Percentiles rank a stretch among this genome's conserved stretches.
These are phyloP conservation scores for Trametes meyenii DNA, from an alignment of 768 basidiomycete species.

Conservation along the genomic window DNA sequence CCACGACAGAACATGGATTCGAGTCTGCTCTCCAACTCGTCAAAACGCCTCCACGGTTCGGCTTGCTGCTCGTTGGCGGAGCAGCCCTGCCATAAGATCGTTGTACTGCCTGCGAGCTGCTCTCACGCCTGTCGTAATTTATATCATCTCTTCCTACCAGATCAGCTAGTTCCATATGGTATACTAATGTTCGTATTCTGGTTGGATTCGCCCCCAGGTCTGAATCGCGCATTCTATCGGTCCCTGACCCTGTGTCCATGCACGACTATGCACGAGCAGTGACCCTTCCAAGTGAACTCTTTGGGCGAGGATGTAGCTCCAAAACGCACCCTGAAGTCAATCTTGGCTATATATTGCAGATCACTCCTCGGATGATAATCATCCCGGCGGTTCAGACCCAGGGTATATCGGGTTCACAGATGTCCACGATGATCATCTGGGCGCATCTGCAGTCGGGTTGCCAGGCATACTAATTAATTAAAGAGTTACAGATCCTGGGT, in stretches of 20 bases:
- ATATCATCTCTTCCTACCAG: neutral
- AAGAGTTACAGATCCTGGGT: no score
- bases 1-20: constrained; percentile 54
- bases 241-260: no score
- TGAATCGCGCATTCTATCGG: no score
- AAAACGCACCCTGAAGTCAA: neutral
- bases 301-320: neutral
- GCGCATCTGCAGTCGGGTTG: no score
- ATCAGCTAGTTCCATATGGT: neutral
- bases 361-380: neutral
- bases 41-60: constrained; percentile 75
- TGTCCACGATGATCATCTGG: no score
- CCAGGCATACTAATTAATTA: no score
- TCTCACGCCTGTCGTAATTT: constrained; percentile 3
- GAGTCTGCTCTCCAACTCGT: constrained; percentile 64
- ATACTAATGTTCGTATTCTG: neutral
- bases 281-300: neutral
- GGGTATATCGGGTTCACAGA: no score
- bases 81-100: constrained; percentile 32
- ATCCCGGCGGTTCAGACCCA: neutral
- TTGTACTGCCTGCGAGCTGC: neutral
- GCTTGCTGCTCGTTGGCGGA: constrained; percentile 66
- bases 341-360: constrained; percentile 2
- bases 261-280: no score
- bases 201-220: neutral